Evolutionary conservation across 2,329 filamentous ascomycete species (phyloP).

Genomic region (Didymella pinodella): DNA sequence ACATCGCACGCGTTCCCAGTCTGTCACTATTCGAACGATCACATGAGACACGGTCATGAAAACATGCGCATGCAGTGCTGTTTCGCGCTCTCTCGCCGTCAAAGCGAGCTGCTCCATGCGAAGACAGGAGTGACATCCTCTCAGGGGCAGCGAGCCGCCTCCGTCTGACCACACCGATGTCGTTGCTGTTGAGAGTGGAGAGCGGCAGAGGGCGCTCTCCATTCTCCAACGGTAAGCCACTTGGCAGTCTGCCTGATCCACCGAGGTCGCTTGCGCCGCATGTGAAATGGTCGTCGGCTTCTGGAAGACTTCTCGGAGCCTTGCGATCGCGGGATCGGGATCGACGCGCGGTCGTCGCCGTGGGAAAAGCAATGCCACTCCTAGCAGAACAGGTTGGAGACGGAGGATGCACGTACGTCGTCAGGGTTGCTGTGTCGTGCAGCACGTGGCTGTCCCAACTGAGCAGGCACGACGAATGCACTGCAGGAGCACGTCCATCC

Average conservation of each 20-base stretch:
- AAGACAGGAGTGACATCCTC: conserved; percentile 4
- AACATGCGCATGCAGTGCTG: neutral
- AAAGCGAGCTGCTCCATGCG: conserved; percentile 3
- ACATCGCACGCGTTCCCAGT: conserved; percentile 8
- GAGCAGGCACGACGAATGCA: conserved; percentile 1
- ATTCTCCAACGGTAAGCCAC: conserved; percentile 7
- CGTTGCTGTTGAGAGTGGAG: conserved; percentile 20
- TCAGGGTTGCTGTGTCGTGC: neutral
- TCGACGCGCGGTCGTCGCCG: neutral
- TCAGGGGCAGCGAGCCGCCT: conserved; percentile 12
- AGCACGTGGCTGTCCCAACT: neutral
- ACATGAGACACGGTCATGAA: neutral
- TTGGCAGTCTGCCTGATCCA: conserved; percentile 1
- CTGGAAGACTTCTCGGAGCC: conserved; percentile 15
- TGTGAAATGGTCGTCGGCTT: conserved; percentile 4
- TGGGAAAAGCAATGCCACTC: conserved; percentile 2
- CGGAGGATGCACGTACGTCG: neutral
- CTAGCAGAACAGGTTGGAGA: neutral
- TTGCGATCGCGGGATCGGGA: neutral
- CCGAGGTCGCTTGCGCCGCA: neutral
- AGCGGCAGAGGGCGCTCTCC: conserved; percentile 11
- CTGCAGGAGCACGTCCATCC: neutral
- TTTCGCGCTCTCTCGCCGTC: conserved; percentile 5
- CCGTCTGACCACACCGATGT: conserved; percentile 9
- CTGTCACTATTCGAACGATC: neutral